A percentile compares a stretch with the other conserved stretches of the same genome.
phyloP scores from a whole-genome alignment of 2,329 filamentous ascomycete genomes.

The Botrytis byssoidea region DNA sequence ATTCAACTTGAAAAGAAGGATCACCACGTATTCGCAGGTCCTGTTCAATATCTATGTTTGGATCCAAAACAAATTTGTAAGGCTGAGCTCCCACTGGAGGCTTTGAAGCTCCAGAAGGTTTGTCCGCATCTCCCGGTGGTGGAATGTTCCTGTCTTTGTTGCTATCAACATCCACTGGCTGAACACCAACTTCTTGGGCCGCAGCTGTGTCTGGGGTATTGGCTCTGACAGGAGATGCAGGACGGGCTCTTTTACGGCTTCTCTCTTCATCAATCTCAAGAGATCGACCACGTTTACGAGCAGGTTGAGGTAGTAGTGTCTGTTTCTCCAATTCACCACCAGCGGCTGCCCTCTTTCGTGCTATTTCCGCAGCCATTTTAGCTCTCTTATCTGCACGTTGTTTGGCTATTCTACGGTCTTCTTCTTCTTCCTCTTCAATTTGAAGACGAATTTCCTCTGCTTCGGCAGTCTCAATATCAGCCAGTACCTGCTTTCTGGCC shows the following conservation, averaged over 20 bases:
- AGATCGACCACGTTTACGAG: background rate
- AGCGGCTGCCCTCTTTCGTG: background rate
- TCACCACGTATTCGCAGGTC: too few relatives aligned
- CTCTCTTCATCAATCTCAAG: background rate
- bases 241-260: background rate
- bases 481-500: background rate
- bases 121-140: background rate
- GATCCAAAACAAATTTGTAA: too few relatives aligned
- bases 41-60: too few relatives aligned
- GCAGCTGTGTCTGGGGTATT: background rate
- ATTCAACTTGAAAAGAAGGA: too few relatives aligned
- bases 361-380: background rate
- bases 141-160: background rate
- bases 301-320: background rate
- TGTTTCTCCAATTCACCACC: background rate
- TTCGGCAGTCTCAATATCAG: background rate
- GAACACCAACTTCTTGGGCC: background rate
- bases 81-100: too few relatives aligned
- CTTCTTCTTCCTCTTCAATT: background rate
- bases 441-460: background rate
- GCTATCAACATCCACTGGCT: background rate
- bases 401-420: background rate
- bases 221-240: too few relatives aligned
- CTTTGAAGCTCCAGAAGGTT: background rate
- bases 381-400: background rate